phyloP scores from a whole-genome alignment of 257 asterid genomes.

The Buddleja alternifolia region DNA sequence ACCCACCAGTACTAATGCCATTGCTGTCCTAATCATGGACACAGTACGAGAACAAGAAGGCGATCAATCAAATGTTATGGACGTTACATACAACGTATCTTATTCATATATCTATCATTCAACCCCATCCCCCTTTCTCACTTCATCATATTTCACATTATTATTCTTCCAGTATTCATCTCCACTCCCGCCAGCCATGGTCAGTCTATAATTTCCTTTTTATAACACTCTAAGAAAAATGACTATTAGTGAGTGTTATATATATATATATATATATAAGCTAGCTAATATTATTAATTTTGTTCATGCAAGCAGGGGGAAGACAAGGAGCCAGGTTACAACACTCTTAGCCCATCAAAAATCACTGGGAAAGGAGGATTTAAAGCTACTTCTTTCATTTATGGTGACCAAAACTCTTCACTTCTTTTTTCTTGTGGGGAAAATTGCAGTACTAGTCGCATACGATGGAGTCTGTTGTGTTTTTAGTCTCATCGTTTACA shows the following conservation, averaged over 20 bases:
- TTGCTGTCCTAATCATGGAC: slow-evolving; percentile 28
- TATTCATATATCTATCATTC: slow-evolving; percentile 29
- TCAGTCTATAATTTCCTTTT: slow-evolving; percentile 1
- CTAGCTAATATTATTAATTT: too few relatives aligned
- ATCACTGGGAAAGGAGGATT: slow-evolving; percentile 67
- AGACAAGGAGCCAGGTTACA: slow-evolving; percentile 36
- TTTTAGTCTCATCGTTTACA: too few relatives aligned
- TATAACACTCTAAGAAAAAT: too few relatives aligned
- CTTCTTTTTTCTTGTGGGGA: background rate
- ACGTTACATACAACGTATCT: slow-evolving; percentile 45
- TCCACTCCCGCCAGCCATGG: slow-evolving; percentile 35
- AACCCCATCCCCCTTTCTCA: background rate
- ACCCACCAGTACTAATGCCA: slow-evolving; percentile 19
- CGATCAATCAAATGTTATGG: slow-evolving; percentile 36
- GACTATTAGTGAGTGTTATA: too few relatives aligned
- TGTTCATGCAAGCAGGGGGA: slow-evolving; percentile 42
- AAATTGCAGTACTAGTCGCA: too few relatives aligned
- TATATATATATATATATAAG: too few relatives aligned
- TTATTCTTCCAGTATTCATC: background rate
- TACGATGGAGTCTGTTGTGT: too few relatives aligned
- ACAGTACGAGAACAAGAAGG: slow-evolving; percentile 39
- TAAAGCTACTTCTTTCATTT: slow-evolving; percentile 65
- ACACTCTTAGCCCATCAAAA: slow-evolving; percentile 19
- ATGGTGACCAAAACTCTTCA: slow-evolving; percentile 40
- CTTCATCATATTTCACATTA: background rate